Base-by-base conservation (phyloP, 441 rosid genomes). In the Erodium trifolium region DNA sequence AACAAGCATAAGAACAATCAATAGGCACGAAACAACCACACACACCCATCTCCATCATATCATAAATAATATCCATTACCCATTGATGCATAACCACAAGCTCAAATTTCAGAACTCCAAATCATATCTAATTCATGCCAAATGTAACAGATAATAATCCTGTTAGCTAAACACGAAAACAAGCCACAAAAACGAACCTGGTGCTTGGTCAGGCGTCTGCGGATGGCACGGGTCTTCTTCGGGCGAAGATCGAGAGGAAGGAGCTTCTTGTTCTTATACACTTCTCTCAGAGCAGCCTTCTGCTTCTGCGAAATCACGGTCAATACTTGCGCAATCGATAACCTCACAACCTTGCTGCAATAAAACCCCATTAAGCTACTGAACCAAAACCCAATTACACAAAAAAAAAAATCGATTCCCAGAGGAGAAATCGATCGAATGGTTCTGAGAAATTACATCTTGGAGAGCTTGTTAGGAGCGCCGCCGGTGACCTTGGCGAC, bases 401-500 rank as follows among this genome's bases (percentile, higher is more conserved):
- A 43, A 43, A 39, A 39, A 39, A 39, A 0, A 34, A 34, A 3
- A 34, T 34, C 37, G 37, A 34, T 5, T 34, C 37, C 3, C 37
- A 0, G 37, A 34, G 3, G 37, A 34, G 3, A 34, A 3, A 34
- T 34, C 45, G 6, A 39, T 39, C 0, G 45, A 43, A 8, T 8
- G 49, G 49, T 43, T 43, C 12, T 43, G 49, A 43, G 5, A 43
- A 43, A 8, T 43, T 79, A 89, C 98, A 91, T 93, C 81, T 93
- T 93, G 71, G 99, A 91, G 68, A 93, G 93, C 87, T 91, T 91
- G 86, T 91, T 87, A 3, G 96, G 92, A 13, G 99, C 96, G 45
- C 99, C 99, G 2, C 97, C 97, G 51, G 99, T 91, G 77, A 93
- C 99, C 81, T 93, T 89, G 1, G 97, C 97, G 47, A 91, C 97